phyloP scores from a whole-genome alignment of 164 flowering plant genomes.

The Macadamia integrifolia region DNA sequence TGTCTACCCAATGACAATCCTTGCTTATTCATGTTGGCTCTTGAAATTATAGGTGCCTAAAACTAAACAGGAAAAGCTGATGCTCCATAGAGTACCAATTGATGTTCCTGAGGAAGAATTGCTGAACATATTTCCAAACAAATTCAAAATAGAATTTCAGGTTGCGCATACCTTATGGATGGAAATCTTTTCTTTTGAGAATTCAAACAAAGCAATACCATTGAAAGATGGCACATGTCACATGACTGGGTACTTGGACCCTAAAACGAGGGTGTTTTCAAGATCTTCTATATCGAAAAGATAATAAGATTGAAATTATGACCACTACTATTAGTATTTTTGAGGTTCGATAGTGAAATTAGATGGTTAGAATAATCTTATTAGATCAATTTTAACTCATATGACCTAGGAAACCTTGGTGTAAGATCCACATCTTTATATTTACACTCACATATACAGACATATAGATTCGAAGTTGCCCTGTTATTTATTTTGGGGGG shows the following conservation, averaged over 20 bases:
- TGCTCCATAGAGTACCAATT: slow-evolving; percentile 54
- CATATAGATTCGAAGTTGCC: too few relatives aligned
- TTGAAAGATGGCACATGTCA: background rate
- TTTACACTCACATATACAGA: too few relatives aligned
- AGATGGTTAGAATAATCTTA: too few relatives aligned
- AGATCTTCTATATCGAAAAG: background rate
- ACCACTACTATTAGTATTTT: too few relatives aligned
- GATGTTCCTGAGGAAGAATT: slow-evolving; percentile 37
- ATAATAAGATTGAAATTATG: too few relatives aligned
- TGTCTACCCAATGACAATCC: background rate
- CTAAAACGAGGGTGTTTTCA: background rate
- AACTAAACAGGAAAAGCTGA: slow-evolving; percentile 38
- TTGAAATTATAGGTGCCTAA: slow-evolving; percentile 34
- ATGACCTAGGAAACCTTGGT: too few relatives aligned
- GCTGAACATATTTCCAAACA: slow-evolving; percentile 36
- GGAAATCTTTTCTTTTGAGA: background rate
- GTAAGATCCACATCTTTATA: too few relatives aligned
- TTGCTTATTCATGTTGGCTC: slow-evolving; percentile 3
- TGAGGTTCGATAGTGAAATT: too few relatives aligned
- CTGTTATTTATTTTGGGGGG: slow-evolving; percentile 26
- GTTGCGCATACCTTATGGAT: slow-evolving; percentile 21
- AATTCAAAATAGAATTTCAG: slow-evolving; percentile 51
- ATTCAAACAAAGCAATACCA: background rate
- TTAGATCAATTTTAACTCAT: too few relatives aligned
- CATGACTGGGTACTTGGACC: background rate